Evolutionary conservation across 78 protist genomes (phyloP), one percentile per base, ranked within the genome.

Genomic region (Dictyostelium firmibasis): DNA sequence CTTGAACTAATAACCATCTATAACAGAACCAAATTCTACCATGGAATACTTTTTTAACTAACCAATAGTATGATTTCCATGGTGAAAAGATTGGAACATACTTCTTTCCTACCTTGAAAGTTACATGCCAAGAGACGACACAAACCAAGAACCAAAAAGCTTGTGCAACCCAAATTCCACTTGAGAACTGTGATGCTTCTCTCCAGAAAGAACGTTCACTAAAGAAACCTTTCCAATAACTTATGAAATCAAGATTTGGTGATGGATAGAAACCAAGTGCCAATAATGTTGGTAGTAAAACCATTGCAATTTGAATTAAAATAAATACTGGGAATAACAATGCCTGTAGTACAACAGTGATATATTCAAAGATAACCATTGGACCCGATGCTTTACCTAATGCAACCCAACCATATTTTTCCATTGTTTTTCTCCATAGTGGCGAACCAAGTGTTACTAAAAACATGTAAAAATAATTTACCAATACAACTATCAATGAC

Each of bases 391-490:
- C 94, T n/a, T 78, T 57, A 53, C 94, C 94, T 4, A 89, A 67
- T 27, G 29, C 57, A 20, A 29, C 41, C 94, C 94, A 89, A 47
- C 75, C 84, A 23, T n/a, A 38, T 35, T 60, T 41, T 1, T 41
- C 50, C 35, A 88, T 35, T 23, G 33, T 44, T 36, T 25, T 3
- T 16, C 72, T 83, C 96, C 96, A 92, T 7, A 83, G 16, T 38
- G 96, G 96, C n/a, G 91, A 83, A 1, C 91, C 91, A 6, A 92
- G 74, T 38, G 96, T 92, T 23, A 92, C 85, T 9, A 83, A 16
- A 50, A 92, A 85, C 86, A 83, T 81, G 43, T 79, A 92, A 3
- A 92, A 41, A 31, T 41, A 27, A 53, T 92, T 92, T 2, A 92
- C 33, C 14, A 36, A 20, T 8, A 76, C 88, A 13, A 79, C 6